Conservation (phyloP, 2,329 filamentous ascomycete genomes). For the Immersiporthe knoxdaviesiana region DNA sequence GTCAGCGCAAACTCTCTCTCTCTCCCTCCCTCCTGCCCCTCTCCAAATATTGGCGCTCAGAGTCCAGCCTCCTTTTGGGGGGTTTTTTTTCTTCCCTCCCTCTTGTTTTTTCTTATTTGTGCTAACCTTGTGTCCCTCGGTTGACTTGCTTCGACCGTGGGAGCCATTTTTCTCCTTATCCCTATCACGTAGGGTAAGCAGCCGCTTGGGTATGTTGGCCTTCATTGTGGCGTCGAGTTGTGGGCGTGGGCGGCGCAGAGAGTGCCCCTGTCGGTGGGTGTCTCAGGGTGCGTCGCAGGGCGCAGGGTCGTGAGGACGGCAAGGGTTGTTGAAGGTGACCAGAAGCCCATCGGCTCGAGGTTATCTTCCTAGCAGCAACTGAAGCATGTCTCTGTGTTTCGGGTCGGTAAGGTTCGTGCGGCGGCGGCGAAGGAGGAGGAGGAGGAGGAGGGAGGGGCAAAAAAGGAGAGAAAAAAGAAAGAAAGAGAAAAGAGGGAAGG, state of each 20-base stretch:
- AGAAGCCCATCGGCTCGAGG: conserved; percentile 32
- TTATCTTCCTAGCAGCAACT: conserved; percentile 26
- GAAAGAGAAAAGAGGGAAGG: not conserved
- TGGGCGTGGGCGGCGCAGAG: not conserved
- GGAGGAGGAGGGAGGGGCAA: too few relatives aligned
- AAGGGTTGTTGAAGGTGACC: conserved; percentile 18
- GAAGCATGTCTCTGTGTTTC: conserved; percentile 27
- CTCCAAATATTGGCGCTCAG: not conserved
- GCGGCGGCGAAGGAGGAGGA: not conserved
- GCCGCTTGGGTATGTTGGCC: conserved; percentile 60
- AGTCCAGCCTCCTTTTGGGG: not conserved
- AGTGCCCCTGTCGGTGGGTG: conserved; percentile 10
- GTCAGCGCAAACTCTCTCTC: conserved; percentile 29
- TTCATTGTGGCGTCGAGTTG: conserved; percentile 50
- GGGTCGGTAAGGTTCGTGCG: not conserved
- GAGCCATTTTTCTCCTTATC: conserved; percentile 50
- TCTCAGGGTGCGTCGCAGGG: conserved; percentile 5
- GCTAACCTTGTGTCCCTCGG: conserved; percentile 57
- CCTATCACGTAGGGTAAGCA: conserved; percentile 69
- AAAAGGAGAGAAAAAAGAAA: too few relatives aligned
- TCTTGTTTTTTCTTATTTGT: not conserved
- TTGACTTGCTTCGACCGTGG: conserved; percentile 59
- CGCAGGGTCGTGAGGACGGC: conserved; percentile 8
- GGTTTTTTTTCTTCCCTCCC: not conserved
- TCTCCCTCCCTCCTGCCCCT: not conserved